Evolutionary conservation across 495 filamentous ascomycete species (phyloP).

Genomic region (Aspergillus nidulans): DNA sequence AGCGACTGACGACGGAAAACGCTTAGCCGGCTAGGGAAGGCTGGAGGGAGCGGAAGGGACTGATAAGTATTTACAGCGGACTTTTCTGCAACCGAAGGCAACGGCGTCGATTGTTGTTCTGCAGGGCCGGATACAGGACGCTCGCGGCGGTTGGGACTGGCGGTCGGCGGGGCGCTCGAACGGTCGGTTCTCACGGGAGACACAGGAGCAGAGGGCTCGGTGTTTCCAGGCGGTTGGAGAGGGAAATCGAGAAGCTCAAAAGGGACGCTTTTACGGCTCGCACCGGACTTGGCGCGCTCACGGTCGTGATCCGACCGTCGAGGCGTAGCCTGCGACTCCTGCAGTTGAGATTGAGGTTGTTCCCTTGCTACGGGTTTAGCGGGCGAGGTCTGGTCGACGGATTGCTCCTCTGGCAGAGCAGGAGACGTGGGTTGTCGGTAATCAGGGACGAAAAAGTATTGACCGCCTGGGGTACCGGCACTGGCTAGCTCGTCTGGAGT

Average conservation of each 20-base stretch:
- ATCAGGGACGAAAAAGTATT: conserved; percentile 11
- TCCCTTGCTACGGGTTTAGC: not conserved
- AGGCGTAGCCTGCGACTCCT: not conserved
- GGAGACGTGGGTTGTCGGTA: conserved; percentile 1
- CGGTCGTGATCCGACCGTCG: conserved; percentile 6
- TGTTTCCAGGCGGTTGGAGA: conserved; percentile 8
- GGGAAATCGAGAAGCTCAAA: conserved; percentile 15
- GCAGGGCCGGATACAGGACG: conserved; percentile 22
- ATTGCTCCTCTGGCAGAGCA: conserved; percentile 3
- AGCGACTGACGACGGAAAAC: conserved; percentile 49
- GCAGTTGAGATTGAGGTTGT: not conserved
- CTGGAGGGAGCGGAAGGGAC: conserved; percentile 16
- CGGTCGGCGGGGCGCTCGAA: conserved; percentile 19
- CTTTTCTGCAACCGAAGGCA: conserved; percentile 31
- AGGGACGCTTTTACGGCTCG: conserved; percentile 14
- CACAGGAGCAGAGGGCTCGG: conserved; percentile 19
- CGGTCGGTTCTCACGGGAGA: conserved; percentile 3
- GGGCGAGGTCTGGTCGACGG: conserved; percentile 2
- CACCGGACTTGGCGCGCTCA: conserved; percentile 4
- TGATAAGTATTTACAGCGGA: conserved; percentile 19
- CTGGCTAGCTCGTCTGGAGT: conserved; percentile 10
- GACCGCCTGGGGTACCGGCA: conserved; percentile 6
- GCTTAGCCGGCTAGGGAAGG: conserved; percentile 35
- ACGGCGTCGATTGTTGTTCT: conserved; percentile 16
- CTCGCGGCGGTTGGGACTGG: conserved; percentile 13